Percentiles rank a stretch among this genome's conserved stretches.
Evolutionary conservation across 768 basidiomycete genomes (phyloP).

Genomic region (Galerina sulciceps): DNA sequence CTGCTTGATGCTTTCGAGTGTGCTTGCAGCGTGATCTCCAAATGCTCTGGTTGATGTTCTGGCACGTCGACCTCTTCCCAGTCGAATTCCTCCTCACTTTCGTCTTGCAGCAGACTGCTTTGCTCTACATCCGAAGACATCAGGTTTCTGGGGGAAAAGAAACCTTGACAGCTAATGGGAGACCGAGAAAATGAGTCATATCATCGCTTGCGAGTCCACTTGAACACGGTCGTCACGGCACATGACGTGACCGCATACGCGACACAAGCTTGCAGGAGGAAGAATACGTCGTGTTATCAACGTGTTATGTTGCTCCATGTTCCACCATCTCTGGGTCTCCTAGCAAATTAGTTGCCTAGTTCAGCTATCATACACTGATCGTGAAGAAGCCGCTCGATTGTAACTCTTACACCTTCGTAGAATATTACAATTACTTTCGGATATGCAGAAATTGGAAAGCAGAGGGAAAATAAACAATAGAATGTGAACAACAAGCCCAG

Average conservation of each 20-base stretch:
- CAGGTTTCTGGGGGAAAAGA: not conserved
- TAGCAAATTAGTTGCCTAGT: not conserved
- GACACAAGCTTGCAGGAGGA: not conserved
- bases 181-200: slow-evolving; percentile 9
- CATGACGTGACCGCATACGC: slow-evolving; percentile 6
- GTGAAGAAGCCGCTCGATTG: slow-evolving; percentile 5
- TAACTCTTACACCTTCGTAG: slow-evolving; percentile 16
- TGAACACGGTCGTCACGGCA: slow-evolving; percentile 6
- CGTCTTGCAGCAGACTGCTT: slow-evolving; percentile 26
- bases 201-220: not conserved
- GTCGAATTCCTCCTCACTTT: slow-evolving; percentile 73
- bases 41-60: slow-evolving; percentile 44
- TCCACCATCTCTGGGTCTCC: not conserved
- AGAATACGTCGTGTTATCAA: too few relatives aligned
- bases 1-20: slow-evolving; percentile 36
- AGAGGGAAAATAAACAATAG: not conserved
- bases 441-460: slow-evolving; percentile 7
- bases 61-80: slow-evolving; percentile 81
- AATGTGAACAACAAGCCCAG: not conserved
- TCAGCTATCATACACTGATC: not conserved
- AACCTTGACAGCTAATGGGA: not conserved
- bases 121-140: slow-evolving; percentile 24
- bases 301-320: too few relatives aligned
- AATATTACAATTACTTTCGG: slow-evolving; percentile 17
- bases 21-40: slow-evolving; percentile 76